Conservation (phyloP, 345 rosid genomes). For the Boechera stricta region DNA sequence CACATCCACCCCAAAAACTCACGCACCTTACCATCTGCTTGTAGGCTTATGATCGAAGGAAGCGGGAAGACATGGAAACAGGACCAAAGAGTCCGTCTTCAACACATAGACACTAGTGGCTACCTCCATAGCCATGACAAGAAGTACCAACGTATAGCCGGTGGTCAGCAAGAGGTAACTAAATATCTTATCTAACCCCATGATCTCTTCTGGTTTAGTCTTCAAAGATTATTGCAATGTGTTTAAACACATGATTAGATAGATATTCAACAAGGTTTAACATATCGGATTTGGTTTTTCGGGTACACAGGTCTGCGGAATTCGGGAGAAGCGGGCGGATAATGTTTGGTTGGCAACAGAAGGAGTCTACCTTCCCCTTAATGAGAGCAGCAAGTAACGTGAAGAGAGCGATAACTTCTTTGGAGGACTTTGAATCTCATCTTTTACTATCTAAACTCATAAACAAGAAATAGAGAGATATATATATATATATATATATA, state of each 20-base stretch:
- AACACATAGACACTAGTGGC: slow-evolving; percentile 93
- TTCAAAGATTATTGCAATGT: background rate
- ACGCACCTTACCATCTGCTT: slow-evolving; percentile 10
- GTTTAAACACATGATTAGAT: background rate
- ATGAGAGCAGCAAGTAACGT: slow-evolving; percentile 53
- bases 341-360: slow-evolving; percentile 97
- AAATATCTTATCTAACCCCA: background rate
- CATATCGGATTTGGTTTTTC: background rate
- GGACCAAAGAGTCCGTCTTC: slow-evolving; percentile 89
- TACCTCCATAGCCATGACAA: slow-evolving; percentile 97
- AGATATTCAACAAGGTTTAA: background rate
- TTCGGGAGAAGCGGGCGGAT: slow-evolving; percentile 83
- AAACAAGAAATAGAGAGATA: slow-evolving; percentile 34
- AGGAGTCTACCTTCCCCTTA: slow-evolving; percentile 89
- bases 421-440: slow-evolving; percentile 23
- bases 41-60: slow-evolving; percentile 88
- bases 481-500: background rate
- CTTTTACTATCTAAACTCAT: slow-evolving; percentile 33
- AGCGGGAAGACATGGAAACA: slow-evolving; percentile 93
- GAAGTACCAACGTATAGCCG: slow-evolving; percentile 95
- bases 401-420: slow-evolving; percentile 17
- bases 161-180: slow-evolving; percentile 98
- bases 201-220: background rate
- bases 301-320: slow-evolving; percentile 71
- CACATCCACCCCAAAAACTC: slow-evolving; percentile 22